Evolutionary conservation across 345 rosid species (phyloP), one percentile per base, ranked within the genome.

Genomic region (Sonneratia caseolaris): DNA sequence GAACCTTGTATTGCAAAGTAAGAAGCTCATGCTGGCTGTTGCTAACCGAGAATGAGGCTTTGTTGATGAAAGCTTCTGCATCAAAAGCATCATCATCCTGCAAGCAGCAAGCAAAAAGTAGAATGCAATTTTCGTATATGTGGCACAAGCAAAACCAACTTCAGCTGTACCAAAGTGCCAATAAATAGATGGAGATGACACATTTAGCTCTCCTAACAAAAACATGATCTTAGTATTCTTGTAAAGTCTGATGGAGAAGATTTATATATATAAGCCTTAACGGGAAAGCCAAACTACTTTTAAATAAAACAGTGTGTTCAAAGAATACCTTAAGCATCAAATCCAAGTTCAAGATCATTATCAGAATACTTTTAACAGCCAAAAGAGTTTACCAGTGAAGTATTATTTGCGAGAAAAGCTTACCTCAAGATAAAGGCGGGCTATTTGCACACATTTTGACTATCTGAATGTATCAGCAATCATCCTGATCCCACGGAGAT

Each of bases 51-150:
- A 95, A 95, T 59, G 99, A 95, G 57, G 97, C 99, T 82, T 95
- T 95, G 72, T 95, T 92, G 70, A 92, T 92, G 76, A 92, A 95
- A 75, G 94, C 92, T 81, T 95, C 97, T 14, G 99, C 99, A 75
- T 89, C 92, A 36, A 89, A 87, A n/a, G 99, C 95, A 88, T 95
- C 99, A 81, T 95, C 97, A 80, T 95, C 99, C 99, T 95, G 80
- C 73, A 86, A 51, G 64, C 70, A 64, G 66, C 70, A 72, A 76
- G 66, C 48, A 42, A 42, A 67, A 4, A 38, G 21, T 40, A 57
- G 13, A n/a, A 5, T 57, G 64, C 64, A 57, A 11, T 22, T 57
- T 22, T 9, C 12, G 14, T 22, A 57, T 57, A 57, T n/a, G 15
- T 13, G 66, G 66, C 66, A 57, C 64, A 21, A 57, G 59, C n/a